Evolutionary conservation across 2,329 filamentous ascomycete species (phyloP), one percentile per base, ranked within the genome.

Genomic region (Microdochium trichocladiopsis): DNA sequence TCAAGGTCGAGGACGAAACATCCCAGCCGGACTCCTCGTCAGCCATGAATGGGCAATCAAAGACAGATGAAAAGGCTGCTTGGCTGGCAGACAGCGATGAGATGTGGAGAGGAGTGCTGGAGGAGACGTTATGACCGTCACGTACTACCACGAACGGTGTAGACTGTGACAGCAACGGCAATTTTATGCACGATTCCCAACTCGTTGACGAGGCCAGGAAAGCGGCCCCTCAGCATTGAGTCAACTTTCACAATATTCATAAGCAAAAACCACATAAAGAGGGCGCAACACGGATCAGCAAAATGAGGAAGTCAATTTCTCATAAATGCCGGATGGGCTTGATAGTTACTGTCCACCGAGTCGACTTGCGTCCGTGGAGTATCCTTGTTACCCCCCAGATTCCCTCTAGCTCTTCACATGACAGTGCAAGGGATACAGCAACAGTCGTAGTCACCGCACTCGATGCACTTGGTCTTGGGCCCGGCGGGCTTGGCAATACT

Each of bases 401-500:
- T n/a, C n/a, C n/a, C n/a, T n/a, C n/a, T 16, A 18, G n/a, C n/a
- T 22, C 41, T 33, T 69, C 62, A 79, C 70, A 80, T 73, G 36
- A 80, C 70, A 9, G 67, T 70, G 56, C 78, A 81, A 22, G 75
- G 76, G 53, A 81, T 78, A 61, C 78, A 82, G 63, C 78, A 82
- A 63, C 77, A 81, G 50, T 77, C 69, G 57, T 69, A 74, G 36
- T 72, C 75, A 56, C 72, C 76, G 57, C 76, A 78, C 58, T 77
- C 70, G 55, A 78, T 68, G 59, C 76, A 79, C 53, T 70, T 72
- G 2, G 74, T 75, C 62, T 73, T 71, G 43, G 67, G 68, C 28
- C 68, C 70, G 1, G 67, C 70, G 8, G 74, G 72, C 67, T 80
- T 80, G 58, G 79, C 61, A 60, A 81, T 76, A 59, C 66, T 73